phyloP scores from a whole-genome alignment of 495 filamentous ascomycete genomes.

The Amorphotheca resinae region DNA sequence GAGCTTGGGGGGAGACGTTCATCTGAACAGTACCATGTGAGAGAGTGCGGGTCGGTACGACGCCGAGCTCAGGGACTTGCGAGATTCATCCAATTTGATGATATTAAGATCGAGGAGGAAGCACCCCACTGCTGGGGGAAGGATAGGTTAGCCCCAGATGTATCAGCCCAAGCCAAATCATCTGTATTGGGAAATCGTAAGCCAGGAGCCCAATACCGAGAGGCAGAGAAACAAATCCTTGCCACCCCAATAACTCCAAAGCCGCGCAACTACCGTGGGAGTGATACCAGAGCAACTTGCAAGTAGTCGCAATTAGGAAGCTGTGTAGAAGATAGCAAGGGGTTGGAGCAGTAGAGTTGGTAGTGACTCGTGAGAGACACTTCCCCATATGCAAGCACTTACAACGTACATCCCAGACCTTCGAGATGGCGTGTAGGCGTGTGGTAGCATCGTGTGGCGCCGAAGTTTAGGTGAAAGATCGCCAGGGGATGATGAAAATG shows the following conservation, averaged over 20 bases:
- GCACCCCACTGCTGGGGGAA: no score
- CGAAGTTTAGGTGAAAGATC: background rate
- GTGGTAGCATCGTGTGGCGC: conserved; percentile 9
- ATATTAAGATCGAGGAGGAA: no score
- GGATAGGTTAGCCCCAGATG: background rate
- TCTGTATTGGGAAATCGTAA: background rate
- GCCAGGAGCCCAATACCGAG: background rate
- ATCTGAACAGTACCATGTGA: background rate
- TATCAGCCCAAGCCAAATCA: background rate
- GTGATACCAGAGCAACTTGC: no score
- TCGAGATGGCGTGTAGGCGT: background rate
- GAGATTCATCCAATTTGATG: background rate
- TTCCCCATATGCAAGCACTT: conserved; percentile 9
- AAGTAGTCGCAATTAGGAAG: background rate
- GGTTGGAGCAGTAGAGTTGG: no score
- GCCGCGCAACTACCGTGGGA: no score
- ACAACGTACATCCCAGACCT: background rate
- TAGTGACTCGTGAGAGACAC: no score
- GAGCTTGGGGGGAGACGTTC: background rate
- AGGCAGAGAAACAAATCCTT: background rate
- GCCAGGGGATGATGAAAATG: background rate
- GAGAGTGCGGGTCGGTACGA: background rate
- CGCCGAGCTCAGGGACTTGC: background rate
- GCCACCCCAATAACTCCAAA: no score
- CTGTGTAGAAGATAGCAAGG: no score